Percentiles rank a stretch among this genome's conserved stretches.
Conservation (phyloP, 495 filamentous ascomycete genomes). For the Aspergillus campestris region DNA sequence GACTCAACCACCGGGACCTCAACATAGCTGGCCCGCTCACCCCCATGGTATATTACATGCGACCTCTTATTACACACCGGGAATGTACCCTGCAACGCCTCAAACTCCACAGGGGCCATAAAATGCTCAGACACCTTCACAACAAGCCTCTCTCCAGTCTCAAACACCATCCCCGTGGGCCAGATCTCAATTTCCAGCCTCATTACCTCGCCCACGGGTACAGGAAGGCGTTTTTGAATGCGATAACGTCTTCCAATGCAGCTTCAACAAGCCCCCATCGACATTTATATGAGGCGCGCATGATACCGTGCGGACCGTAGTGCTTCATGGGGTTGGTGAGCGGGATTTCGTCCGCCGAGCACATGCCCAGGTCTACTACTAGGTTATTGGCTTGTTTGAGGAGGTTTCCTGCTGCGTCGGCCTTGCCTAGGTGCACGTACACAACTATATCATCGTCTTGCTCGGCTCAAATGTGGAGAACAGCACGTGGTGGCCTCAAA, state of each 20-base stretch:
- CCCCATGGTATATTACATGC: too few relatives aligned
- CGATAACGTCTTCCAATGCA: background rate
- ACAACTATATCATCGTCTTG: conserved; percentile 6
- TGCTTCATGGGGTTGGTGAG: background rate
- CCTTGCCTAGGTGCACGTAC: conserved; percentile 4
- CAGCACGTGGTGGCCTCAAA: background rate
- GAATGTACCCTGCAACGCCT: background rate
- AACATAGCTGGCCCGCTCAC: too few relatives aligned
- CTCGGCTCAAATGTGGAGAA: background rate
- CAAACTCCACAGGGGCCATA: background rate
- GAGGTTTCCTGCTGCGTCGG: background rate
- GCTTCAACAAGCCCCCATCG: too few relatives aligned
- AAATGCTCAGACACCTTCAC: background rate
- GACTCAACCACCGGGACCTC: too few relatives aligned
- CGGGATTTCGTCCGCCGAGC: background rate
- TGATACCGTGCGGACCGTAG: conserved; percentile 3
- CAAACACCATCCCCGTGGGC: conserved; percentile 4
- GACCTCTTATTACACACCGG: too few relatives aligned
- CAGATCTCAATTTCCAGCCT: background rate
- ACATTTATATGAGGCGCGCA: background rate
- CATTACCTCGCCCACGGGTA: background rate
- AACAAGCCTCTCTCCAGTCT: conserved; percentile 1
- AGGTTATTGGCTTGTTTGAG: conserved; percentile 1
- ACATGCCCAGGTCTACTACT: background rate
- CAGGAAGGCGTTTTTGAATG: background rate